Evolutionary conservation across 2,329 filamentous ascomycete species (phyloP).

Genomic region (Claviceps africana): DNA sequence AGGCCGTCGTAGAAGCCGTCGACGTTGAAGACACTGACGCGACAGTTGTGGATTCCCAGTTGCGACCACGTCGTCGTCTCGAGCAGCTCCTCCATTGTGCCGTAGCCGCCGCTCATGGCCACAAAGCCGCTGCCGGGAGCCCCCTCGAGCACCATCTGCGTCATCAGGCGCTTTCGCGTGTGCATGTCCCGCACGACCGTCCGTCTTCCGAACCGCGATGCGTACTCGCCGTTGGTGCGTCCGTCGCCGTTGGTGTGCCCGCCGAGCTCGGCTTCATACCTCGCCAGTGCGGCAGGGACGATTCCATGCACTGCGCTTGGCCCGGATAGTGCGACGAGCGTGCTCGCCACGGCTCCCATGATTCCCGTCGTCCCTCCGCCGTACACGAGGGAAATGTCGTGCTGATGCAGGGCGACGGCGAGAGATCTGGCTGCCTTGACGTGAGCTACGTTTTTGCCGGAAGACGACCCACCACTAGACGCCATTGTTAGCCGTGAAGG

Average conservation of each 20-base stretch:
- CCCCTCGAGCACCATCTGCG: conserved; percentile 66
- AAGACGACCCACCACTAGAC: conserved; percentile 1
- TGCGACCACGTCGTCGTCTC: conserved; percentile 89
- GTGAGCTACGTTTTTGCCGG: conserved; percentile 58
- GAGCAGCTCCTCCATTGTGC: conserved; percentile 88
- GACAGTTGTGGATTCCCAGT: conserved; percentile 70
- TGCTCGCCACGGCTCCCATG: conserved; percentile 84
- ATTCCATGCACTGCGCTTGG: conserved; percentile 76
- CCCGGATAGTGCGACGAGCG: conserved; percentile 68
- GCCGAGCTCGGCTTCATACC: conserved; percentile 53
- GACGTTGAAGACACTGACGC: conserved; percentile 70
- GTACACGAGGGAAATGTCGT: conserved; percentile 74
- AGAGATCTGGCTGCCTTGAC: conserved; percentile 64
- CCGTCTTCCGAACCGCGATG: conserved; percentile 58
- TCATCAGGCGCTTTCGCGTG: conserved; percentile 85
- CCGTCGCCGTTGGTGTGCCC: conserved; percentile 9
- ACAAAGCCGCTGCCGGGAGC: conserved; percentile 77
- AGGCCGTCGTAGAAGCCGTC: conserved; percentile 84
- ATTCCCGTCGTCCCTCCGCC: conserved; percentile 84
- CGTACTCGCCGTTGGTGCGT: conserved; percentile 21
- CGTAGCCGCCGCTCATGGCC: conserved; percentile 77
- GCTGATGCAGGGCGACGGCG: conserved; percentile 54
- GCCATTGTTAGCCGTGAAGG: not conserved
- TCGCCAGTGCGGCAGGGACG: conserved; percentile 71
- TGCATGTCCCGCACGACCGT: conserved; percentile 92